Conservation (phyloP, 306 rosid genomes). For the Potentilla sterilis region DNA sequence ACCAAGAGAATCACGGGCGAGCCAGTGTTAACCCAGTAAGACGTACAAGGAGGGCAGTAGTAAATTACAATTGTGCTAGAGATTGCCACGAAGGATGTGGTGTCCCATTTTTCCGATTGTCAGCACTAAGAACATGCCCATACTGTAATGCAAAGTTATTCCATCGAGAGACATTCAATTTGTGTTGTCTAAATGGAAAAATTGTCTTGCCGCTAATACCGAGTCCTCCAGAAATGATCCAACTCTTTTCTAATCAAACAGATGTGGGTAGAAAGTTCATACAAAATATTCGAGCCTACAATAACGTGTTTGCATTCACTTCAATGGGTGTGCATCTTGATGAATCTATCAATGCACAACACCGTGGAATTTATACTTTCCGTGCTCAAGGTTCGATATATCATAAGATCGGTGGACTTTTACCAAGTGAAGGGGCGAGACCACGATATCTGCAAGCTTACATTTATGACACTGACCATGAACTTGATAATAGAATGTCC, state of each 20-base stretch:
- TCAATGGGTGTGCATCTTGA: background rate
- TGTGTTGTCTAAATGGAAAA: no score
- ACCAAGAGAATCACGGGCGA: no score
- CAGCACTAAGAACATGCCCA: no score
- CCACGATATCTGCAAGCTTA: background rate
- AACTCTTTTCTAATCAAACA: background rate
- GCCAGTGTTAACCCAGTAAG: no score
- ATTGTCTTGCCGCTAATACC: background rate
- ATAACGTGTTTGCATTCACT: background rate
- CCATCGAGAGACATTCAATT: no score
- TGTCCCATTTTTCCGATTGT: no score
- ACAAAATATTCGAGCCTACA: background rate
- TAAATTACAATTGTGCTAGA: no score
- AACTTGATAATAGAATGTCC: background rate
- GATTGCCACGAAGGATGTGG: no score
- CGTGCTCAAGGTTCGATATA: conserved; percentile 11
- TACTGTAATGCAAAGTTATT: no score
- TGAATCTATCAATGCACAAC: background rate
- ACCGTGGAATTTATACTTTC: background rate
- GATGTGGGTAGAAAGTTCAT: background rate
- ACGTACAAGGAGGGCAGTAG: no score
- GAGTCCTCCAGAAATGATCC: background rate
- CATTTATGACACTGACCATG: conserved; percentile 2
- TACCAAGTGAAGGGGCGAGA: background rate
- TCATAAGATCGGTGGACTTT: background rate